These are phyloP conservation scores for Corchorus capsularis DNA, from an alignment of 345 rosid species.

Conservation along the genomic window DNA sequence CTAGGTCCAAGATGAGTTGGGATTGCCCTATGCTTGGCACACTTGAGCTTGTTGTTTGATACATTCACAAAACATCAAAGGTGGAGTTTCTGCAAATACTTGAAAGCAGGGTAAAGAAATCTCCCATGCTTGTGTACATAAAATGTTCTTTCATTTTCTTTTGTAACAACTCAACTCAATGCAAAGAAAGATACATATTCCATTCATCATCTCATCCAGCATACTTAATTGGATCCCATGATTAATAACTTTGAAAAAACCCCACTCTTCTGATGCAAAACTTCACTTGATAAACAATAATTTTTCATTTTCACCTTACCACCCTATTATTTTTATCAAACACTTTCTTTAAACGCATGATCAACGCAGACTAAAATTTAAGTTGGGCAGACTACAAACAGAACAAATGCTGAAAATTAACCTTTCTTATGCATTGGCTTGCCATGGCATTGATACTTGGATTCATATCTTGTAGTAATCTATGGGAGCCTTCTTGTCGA, in stretches of 20 bases:
- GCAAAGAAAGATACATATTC: background rate
- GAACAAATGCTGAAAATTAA: background rate
- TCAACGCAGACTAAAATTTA: too few species aligned
- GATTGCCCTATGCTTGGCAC: too few species aligned
- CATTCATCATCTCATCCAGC: slow-evolving; percentile 38
- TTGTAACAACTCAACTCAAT: too few species aligned
- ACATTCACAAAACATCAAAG: too few species aligned
- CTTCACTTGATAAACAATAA: slow-evolving; percentile 28
- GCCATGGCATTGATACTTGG: background rate
- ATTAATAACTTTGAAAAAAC: slow-evolving; percentile 50
- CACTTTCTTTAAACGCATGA: too few species aligned
- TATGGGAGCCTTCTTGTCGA: slow-evolving; percentile 1
- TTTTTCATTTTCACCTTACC: background rate
- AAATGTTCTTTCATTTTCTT: too few species aligned
- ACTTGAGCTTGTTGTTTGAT: too few species aligned
- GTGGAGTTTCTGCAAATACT: too few species aligned
- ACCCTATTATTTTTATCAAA: too few species aligned
- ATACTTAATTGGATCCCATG: slow-evolving; percentile 43
- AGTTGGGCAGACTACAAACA: background rate
- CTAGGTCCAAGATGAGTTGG: too few species aligned
- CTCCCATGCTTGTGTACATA: too few species aligned
- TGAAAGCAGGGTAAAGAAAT: too few species aligned
- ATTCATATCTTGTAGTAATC: slow-evolving; percentile 9
- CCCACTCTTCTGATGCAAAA: slow-evolving; percentile 41
- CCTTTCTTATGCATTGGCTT: background rate